Conservation (phyloP, 140 eudicot species). For the Erigeron philadelphicus region DNA sequence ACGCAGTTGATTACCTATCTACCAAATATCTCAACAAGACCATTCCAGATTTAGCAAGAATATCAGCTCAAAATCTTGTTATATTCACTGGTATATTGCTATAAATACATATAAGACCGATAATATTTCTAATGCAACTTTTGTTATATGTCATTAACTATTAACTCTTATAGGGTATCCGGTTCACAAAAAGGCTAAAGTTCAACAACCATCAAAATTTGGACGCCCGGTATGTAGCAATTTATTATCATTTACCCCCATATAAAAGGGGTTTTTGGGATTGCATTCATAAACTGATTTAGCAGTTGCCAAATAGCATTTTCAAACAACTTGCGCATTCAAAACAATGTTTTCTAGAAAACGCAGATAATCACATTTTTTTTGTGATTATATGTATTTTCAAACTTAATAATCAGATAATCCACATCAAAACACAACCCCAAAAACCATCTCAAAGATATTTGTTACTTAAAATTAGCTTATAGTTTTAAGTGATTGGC, state of each 20-base stretch:
- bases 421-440: too few relatives aligned
- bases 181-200: conserved; percentile 33
- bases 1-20: conserved; percentile 23
- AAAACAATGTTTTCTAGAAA: too few relatives aligned
- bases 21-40: conserved; percentile 28
- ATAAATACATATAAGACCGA: conserved; percentile 1
- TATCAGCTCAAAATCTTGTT: conserved; percentile 56
- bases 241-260: not conserved
- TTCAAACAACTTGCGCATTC: too few relatives aligned
- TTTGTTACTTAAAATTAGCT: too few relatives aligned
- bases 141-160: not conserved
- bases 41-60: conserved; percentile 20
- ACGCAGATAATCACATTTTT: not conserved
- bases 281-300: too few relatives aligned
- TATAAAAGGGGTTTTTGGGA: too few relatives aligned
- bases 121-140: not conserved
- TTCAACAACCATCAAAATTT: conserved; percentile 41
- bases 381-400: not conserved
- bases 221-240: conserved; percentile 46
- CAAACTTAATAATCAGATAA: too few relatives aligned
- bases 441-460: too few relatives aligned
- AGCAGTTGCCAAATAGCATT: too few relatives aligned
- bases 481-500: not conserved
- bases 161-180: conserved; percentile 32
- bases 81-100: conserved; percentile 49